Conservation (phyloP, 2,329 filamentous ascomycete species). For the Penicillium glabrum region DNA sequence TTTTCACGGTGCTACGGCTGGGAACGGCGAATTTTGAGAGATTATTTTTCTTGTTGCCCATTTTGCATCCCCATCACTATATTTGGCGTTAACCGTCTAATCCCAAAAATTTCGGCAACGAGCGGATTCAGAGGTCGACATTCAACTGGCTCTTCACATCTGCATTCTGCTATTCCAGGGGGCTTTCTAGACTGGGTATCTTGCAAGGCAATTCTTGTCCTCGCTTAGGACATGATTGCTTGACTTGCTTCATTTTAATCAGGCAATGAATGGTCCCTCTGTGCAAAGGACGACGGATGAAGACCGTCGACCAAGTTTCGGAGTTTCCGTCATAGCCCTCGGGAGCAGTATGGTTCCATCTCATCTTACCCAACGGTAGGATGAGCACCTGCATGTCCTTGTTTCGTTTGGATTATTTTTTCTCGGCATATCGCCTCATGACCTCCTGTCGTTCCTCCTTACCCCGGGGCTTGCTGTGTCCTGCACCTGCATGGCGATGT, state of each 20-base stretch:
- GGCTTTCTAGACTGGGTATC: background rate
- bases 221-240: background rate
- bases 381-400: background rate
- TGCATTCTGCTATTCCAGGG: background rate
- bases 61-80: conserved; percentile 17
- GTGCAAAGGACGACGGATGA: background rate
- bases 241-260: background rate
- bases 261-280: background rate
- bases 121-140: background rate
- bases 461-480: conserved; percentile 1
- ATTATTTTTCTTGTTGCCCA: conserved; percentile 18
- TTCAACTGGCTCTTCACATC: background rate
- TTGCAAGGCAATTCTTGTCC: background rate
- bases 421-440: background rate
- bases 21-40: conserved; percentile 36
- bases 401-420: background rate
- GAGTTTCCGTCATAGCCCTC: background rate
- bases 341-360: background rate
- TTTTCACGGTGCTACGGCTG: conserved; percentile 39
- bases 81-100: conserved; percentile 21
- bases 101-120: conserved; percentile 14
- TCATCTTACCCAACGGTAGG: background rate
- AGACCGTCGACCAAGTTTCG: background rate
- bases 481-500: conserved; percentile 1
- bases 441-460: conserved; percentile 1